Base-by-base conservation (phyloP, 257 asterid genomes). In the Solanum sejunctum region DNA sequence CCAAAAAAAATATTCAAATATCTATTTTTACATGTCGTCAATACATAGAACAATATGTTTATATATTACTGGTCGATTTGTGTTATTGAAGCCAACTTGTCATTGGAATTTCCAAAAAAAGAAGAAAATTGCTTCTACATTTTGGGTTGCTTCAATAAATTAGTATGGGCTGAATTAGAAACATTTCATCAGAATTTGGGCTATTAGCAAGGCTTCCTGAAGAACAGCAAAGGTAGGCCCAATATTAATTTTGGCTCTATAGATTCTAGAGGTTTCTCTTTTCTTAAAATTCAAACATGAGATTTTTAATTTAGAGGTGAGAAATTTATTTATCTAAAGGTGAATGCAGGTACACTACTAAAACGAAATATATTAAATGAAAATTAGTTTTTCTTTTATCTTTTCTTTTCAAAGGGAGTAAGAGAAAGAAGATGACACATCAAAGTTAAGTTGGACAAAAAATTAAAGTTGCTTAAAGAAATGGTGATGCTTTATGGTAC, bases 381-480 rank as follows among this genome's bases (percentile, higher is more conserved):
- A 32, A 1, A 28, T 75, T 26, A 1, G 9, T 49, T 73, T n/a
- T 26, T n/a, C n/a, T 1, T 75, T 77, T 51, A 15, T 16, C 3
- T 51, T 28, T 52, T 10, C 10, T 26, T 77, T 51, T 51, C 17
- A 51, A 77, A 77, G 82, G 23, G 39, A 75, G 15, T 47, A 78
- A 6, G 52, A 52, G 52, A 52, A 78, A 52, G 52, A 52, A 13
- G 64, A 15, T 51, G 9, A 51, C 26, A 8, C 43, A 51, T 26
- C 63, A 77, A 26, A 51, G 21, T 7, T 52, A n/a, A 23, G 61
- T 72, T 52, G 73, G 81, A 86, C 83, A 32, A 32, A 66, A 63
- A 70, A 70, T 70, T 18, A 70, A 86, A 81, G 84, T 88, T 85
- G 88, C 92, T 91, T 89, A 86, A 89, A 51, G 89, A 84, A 88